A percentile compares a stretch with the other conserved stretches of the same genome.
Conservation (phyloP, 805 yeast species). For the Zygosaccharomyces rouxii region DNA sequence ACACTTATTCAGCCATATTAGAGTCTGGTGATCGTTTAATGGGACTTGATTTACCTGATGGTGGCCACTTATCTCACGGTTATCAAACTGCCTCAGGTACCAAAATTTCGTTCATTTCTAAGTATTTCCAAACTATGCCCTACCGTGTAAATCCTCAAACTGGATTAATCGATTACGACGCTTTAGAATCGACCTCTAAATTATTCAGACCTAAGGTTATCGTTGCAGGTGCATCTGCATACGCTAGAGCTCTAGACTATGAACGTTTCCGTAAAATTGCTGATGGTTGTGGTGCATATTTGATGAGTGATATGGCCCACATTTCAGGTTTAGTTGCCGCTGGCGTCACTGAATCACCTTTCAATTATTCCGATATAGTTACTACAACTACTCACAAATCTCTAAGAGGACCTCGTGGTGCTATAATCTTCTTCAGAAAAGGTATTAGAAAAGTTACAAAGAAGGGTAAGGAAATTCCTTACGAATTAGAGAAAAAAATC, state of each 20-base stretch:
- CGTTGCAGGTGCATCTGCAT: constrained; percentile 97
- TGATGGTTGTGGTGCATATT: constrained; percentile 87
- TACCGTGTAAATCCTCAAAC: constrained; percentile 82
- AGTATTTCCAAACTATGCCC: constrained; percentile 97
- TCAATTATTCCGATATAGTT: constrained; percentile 89
- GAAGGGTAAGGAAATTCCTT: constrained; percentile 78
- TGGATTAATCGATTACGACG: constrained; percentile 89
- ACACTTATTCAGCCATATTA: constrained; percentile 84
- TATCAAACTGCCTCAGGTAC: constrained; percentile 81
- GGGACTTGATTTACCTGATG: constrained; percentile 98
- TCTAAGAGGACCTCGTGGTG: constrained; percentile 98
- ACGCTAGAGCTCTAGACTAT: constrained; percentile 86
- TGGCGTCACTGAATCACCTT: constrained; percentile 89
- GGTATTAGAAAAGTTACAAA: constrained; percentile 80
- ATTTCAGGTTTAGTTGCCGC: constrained; percentile 95
- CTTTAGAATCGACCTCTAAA: constrained; percentile 72
- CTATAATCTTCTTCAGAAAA: constrained; percentile 95
- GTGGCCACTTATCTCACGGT: constrained; percentile 97
- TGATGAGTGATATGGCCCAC: constrained; percentile 95
- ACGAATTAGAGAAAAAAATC: constrained; percentile 86
- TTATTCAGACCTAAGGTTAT: constrained; percentile 91
- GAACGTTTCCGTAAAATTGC: constrained; percentile 86
- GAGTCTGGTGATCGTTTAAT: constrained; percentile 88
- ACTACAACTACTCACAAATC: constrained; percentile 98
- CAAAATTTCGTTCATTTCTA: constrained; percentile 87